phyloP scores from a whole-genome alignment of 23 red algal species.

The Gracilaria gracilis region DNA sequence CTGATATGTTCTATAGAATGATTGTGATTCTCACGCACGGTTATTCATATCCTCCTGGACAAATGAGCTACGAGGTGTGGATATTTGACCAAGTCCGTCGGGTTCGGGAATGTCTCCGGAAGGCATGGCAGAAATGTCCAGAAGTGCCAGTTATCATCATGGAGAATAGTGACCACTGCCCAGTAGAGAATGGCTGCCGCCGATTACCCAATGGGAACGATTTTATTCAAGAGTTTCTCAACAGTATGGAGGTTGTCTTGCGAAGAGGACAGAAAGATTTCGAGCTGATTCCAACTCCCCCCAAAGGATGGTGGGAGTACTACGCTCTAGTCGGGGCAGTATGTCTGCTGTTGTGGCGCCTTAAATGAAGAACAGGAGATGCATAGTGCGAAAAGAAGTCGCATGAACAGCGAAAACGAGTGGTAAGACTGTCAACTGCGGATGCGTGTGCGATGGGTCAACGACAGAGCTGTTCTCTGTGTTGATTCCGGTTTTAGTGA shows the following conservation, averaged over 20 bases:
- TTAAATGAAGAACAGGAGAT: not conserved
- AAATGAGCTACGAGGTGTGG: slow-evolving; percentile 50
- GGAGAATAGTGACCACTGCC: slow-evolving; percentile 54
- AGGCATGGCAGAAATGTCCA: slow-evolving; percentile 25
- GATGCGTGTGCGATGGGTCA: too few species aligned
- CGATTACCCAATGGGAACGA: slow-evolving; percentile 17
- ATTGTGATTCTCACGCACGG: slow-evolving; percentile 60
- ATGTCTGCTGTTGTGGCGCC: not conserved
- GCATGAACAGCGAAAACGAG: too few species aligned
- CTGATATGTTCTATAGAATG: slow-evolving; percentile 39
- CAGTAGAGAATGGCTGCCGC: not conserved
- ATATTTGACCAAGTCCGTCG: slow-evolving; percentile 38
- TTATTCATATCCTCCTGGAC: slow-evolving; percentile 14
- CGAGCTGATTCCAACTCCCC: slow-evolving; percentile 26
- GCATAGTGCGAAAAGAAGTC: too few species aligned
- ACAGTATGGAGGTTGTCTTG: slow-evolving; percentile 8
- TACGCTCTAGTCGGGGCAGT: slow-evolving; percentile 14
- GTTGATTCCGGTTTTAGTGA: too few species aligned
- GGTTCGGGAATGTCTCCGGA: slow-evolving; percentile 22
- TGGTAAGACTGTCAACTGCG: too few species aligned
- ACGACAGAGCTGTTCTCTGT: too few species aligned
- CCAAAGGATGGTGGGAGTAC: slow-evolving; percentile 45
- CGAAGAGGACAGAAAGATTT: not conserved
- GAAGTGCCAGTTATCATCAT: slow-evolving; percentile 36
- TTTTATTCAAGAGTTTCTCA: slow-evolving; percentile 31